Conservation (phyloP, 352 stramenopile species). For the Globisporangium emineosum region DNA sequence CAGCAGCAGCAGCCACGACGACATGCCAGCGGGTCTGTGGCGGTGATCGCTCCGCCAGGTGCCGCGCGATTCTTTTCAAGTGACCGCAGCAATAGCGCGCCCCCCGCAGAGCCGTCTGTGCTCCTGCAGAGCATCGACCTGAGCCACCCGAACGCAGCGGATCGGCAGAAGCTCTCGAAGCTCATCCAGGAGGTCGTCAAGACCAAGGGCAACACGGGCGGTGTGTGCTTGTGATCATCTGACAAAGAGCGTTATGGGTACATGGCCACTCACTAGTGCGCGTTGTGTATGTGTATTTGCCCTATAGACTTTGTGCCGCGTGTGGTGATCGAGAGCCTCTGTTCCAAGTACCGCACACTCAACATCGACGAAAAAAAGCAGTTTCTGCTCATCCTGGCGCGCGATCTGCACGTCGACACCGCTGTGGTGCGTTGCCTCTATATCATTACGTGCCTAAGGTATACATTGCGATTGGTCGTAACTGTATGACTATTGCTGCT, state of each 20-base stretch:
- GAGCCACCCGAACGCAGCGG: constrained; percentile 28
- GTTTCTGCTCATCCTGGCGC: constrained; percentile 74
- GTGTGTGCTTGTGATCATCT: constrained; percentile 38
- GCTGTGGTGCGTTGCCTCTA: constrained; percentile 24
- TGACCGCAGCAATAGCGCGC: constrained; percentile 6
- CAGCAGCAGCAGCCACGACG: background rate
- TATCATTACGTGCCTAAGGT: background rate
- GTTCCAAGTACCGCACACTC: constrained; percentile 54
- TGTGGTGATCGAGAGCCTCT: constrained; percentile 67
- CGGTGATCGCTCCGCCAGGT: background rate
- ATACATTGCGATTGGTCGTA: too few species aligned
- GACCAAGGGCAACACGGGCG: constrained; percentile 60
- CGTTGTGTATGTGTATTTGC: background rate
- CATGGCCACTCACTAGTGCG: background rate
- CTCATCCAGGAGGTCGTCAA: constrained; percentile 69
- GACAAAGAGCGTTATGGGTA: too few species aligned
- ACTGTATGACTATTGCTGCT: too few species aligned
- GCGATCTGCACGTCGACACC: constrained; percentile 69
- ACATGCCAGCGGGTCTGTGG: background rate
- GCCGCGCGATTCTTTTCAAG: background rate
- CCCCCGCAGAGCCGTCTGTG: constrained; percentile 27
- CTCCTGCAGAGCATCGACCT: constrained; percentile 56
- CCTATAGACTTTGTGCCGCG: constrained; percentile 74
- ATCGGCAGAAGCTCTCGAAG: constrained; percentile 53
- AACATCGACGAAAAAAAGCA: constrained; percentile 80